phyloP scores from a whole-genome alignment of 1,139 yeast species.

The Geotrichum phurueaensis region DNA sequence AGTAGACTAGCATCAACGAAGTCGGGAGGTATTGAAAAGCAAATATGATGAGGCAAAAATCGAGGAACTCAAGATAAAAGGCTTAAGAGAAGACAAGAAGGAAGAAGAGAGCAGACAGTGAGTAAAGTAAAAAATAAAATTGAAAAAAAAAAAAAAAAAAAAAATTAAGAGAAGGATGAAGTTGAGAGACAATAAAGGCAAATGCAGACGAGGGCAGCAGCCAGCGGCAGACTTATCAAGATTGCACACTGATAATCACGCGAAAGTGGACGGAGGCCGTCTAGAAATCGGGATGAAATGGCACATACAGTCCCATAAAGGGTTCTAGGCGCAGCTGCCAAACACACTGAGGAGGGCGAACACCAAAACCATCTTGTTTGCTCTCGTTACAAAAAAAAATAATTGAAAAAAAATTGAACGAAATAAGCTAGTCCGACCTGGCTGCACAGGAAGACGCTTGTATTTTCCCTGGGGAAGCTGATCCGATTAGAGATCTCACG shows the following conservation, averaged over 20 bases:
- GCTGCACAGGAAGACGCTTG: neutral
- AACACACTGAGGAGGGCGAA: neutral
- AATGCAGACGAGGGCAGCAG: neutral
- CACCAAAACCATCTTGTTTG: neutral
- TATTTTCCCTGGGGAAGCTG: neutral
- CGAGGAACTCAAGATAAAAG: neutral
- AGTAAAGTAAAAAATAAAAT: too few species aligned
- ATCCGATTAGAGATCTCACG: neutral
- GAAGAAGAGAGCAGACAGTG: neutral
- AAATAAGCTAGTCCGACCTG: neutral
- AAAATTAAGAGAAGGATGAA: neutral
- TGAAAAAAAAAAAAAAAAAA: neutral
- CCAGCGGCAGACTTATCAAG: neutral
- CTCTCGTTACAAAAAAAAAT: neutral
- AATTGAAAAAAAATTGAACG: neutral
- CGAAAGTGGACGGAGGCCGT: neutral
- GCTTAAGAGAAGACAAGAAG: neutral
- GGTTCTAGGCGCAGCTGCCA: neutral
- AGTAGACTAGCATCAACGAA: neutral
- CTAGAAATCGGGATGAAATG: neutral
- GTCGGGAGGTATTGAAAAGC: neutral
- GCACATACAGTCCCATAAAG: neutral
- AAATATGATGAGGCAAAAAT: neutral
- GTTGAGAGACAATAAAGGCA: neutral
- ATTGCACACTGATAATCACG: neutral